Percentiles rank a stretch among this genome's conserved stretches.
Evolutionary conservation across 176 grass and related monocot genomes (phyloP).

Genomic region (Zea luxurians): DNA sequence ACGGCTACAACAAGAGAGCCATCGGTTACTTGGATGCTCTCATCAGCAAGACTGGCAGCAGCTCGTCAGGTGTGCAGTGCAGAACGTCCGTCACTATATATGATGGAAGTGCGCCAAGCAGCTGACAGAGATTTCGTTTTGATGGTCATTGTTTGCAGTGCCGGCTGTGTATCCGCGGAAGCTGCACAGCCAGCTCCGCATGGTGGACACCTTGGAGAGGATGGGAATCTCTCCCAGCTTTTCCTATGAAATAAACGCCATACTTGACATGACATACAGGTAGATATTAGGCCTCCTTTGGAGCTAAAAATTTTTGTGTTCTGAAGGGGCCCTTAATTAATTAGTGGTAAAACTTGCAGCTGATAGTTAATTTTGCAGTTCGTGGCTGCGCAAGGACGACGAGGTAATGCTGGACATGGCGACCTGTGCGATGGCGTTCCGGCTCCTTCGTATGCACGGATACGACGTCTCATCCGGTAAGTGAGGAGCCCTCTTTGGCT

Average conservation of each 20-base stretch:
- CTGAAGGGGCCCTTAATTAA: too few relatives aligned
- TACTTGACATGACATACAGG: conserved; percentile 56
- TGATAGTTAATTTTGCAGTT: conserved; percentile 18
- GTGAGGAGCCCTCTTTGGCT: too few relatives aligned
- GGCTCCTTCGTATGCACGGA: conserved; percentile 52
- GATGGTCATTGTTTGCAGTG: conserved; percentile 24
- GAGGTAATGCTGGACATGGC: conserved; percentile 42
- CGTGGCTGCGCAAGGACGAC: conserved; percentile 49
- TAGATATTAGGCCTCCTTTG: not conserved
- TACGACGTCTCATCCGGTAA: conserved; percentile 52
- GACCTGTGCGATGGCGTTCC: conserved; percentile 56
- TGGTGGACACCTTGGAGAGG: conserved; percentile 49
- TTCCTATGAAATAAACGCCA: conserved; percentile 44
- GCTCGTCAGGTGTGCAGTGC: conserved; percentile 46
- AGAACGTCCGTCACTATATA: not conserved
- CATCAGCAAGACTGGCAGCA: conserved; percentile 31
- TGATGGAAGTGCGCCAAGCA: not conserved
- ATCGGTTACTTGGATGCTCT: conserved; percentile 47
- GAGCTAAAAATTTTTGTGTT: too few relatives aligned
- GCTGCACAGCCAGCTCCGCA: conserved; percentile 38
- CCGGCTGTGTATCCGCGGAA: conserved; percentile 52
- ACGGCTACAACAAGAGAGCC: conserved; percentile 43
- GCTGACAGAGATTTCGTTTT: not conserved
- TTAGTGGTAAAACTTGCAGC: too few relatives aligned
- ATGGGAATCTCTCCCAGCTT: conserved; percentile 47